Percentiles rank a stretch among this genome's conserved stretches.
Evolutionary conservation across 1,139 yeast species (phyloP).

Genomic region (Wickerhamomyces sp.): DNA sequence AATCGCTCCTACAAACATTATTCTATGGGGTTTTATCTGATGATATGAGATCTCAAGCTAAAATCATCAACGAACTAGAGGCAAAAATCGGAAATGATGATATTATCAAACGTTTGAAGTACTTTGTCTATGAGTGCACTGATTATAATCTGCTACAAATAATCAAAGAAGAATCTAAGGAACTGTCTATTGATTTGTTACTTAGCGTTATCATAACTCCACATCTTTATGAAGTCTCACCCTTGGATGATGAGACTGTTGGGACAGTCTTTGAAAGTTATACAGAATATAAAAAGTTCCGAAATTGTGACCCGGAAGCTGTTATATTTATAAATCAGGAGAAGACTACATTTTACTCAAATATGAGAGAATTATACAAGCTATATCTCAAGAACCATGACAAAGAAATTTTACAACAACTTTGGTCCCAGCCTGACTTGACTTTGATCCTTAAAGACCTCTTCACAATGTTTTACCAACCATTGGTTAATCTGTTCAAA

Average conservation of each 20-base stretch:
- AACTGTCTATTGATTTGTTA: conserved; percentile 30
- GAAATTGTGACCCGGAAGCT: conserved; percentile 9
- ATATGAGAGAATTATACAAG: conserved; percentile 57
- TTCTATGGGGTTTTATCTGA: conserved; percentile 74
- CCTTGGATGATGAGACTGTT: conserved; percentile 19
- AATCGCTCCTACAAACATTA: conserved; percentile 65
- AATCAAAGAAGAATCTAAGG: conserved; percentile 34
- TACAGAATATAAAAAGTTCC: conserved; percentile 20
- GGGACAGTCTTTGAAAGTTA: conserved; percentile 27
- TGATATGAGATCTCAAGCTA: conserved; percentile 65
- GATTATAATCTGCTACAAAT: conserved; percentile 27
- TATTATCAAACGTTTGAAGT: conserved; percentile 25
- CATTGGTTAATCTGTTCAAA: conserved; percentile 71
- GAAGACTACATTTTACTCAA: conserved; percentile 18
- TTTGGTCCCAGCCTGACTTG: conserved; percentile 84
- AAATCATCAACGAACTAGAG: conserved; percentile 47
- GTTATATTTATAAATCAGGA: conserved; percentile 18
- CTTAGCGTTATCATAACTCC: conserved; percentile 29
- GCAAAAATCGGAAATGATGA: conserved; percentile 28
- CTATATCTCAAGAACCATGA: conserved; percentile 67
- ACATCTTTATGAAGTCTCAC: conserved; percentile 8
- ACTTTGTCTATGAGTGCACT: conserved; percentile 26
- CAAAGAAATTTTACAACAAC: conserved; percentile 64
- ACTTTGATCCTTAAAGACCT: conserved; percentile 67
- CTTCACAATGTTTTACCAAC: conserved; percentile 77